Evolutionary conservation across 2,329 filamentous ascomycete genomes (phyloP).

Genomic region (Hirsutella rhossiliensis): DNA sequence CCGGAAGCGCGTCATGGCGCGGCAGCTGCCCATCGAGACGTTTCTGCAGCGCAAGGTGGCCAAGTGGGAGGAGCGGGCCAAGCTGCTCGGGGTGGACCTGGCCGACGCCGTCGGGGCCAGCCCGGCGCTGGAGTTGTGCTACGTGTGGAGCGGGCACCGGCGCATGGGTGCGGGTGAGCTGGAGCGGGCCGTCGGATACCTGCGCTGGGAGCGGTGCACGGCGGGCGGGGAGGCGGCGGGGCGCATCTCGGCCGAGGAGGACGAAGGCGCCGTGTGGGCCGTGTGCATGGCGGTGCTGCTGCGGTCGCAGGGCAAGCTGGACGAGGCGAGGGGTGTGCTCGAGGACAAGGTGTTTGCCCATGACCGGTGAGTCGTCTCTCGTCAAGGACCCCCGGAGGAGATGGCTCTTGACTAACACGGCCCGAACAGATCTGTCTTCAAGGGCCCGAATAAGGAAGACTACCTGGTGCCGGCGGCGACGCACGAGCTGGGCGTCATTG

Average conservation of each 20-base stretch:
- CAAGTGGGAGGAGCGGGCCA: conserved; percentile 76
- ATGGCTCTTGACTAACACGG: no score
- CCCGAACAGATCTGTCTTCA: conserved; percentile 40
- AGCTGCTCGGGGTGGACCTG: conserved; percentile 52
- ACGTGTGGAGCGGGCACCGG: conserved; percentile 84
- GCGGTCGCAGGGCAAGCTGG: conserved; percentile 48
- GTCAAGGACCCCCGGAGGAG: no score
- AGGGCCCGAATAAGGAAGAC: conserved; percentile 51
- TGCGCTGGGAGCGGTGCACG: conserved; percentile 55
- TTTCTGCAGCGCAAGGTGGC: conserved; percentile 74
- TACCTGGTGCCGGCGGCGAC: conserved; percentile 63
- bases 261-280: conserved; percentile 52
- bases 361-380: conserved; percentile 40
- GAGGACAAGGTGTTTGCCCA: conserved; percentile 51
- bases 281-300: conserved; percentile 56
- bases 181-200: conserved; percentile 45
- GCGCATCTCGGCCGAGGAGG: conserved; percentile 38
- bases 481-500: conserved; percentile 76
- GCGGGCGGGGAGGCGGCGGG: conserved; percentile 25
- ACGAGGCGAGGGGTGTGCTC: conserved; percentile 55
- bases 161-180: conserved; percentile 61
- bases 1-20: conserved; percentile 81
- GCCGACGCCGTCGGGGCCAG: conserved; percentile 71
- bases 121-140: conserved; percentile 82
- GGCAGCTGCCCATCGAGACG: conserved; percentile 78